These are phyloP conservation scores for Phytopythium litorale DNA, from an alignment of 352 stramenopile genomes.

Conservation along the genomic window DNA sequence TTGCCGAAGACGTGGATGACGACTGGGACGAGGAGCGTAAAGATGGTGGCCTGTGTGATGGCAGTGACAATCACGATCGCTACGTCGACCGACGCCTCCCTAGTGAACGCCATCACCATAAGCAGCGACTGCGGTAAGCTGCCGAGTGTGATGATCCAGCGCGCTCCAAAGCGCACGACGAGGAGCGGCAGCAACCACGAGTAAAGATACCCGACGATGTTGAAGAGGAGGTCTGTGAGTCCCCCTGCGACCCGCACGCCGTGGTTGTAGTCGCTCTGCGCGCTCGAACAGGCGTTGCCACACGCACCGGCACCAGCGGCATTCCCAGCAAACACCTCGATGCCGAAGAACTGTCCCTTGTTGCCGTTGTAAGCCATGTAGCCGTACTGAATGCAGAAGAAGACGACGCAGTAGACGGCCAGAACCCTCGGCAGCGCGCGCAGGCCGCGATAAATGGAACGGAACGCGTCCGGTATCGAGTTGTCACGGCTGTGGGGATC, in stretches of 20 bases:
- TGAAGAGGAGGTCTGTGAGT: constrained; percentile 47
- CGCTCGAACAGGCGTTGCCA: constrained; percentile 5
- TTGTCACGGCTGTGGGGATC: constrained; percentile 12
- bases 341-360: constrained; percentile 63
- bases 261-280: constrained; percentile 43
- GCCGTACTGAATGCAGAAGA: constrained; percentile 52
- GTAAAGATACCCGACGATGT: constrained; percentile 44
- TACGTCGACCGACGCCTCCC: constrained; percentile 36
- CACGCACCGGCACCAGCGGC: constrained; percentile 43
- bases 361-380: constrained; percentile 63
- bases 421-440: constrained; percentile 36
- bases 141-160: constrained; percentile 34
- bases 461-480: constrained; percentile 34
- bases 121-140: constrained; percentile 46
- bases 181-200: constrained; percentile 47
- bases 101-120: constrained; percentile 50
- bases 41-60: constrained; percentile 54
- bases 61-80: constrained; percentile 40
- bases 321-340: constrained; percentile 49
- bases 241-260: constrained; percentile 50
- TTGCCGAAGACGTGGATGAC: constrained; percentile 63
- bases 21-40: constrained; percentile 66
- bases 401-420: constrained; percentile 45
- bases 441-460: constrained; percentile 39
- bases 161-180: constrained; percentile 33